phyloP scores from a whole-genome alignment of 352 stramenopile genomes.

The Pythium coloratum region DNA sequence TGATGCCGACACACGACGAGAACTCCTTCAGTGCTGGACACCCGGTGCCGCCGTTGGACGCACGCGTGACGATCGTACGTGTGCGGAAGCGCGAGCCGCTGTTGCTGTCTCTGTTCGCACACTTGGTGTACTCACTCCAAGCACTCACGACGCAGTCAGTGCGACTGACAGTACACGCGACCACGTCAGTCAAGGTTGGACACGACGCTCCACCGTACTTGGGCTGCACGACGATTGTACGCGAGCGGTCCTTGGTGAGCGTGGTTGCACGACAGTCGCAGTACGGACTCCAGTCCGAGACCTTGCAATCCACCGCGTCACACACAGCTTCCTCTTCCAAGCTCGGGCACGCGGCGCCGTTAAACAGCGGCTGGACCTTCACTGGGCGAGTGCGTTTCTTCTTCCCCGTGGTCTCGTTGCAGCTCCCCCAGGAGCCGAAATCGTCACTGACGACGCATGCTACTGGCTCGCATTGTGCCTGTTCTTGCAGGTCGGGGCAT shows the following conservation, averaged over 20 bases:
- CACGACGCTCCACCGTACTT: conserved; percentile 48
- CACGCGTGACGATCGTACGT: conserved; percentile 26
- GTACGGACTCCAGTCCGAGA: conserved; percentile 46
- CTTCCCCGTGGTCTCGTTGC: conserved; percentile 33
- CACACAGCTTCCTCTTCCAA: conserved; percentile 35
- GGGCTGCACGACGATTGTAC: conserved; percentile 32
- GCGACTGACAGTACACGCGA: conserved; percentile 15
- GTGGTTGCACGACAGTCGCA: conserved; percentile 38
- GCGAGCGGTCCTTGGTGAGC: conserved; percentile 49
- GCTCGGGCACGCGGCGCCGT: conserved; percentile 31
- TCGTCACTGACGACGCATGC: conserved; percentile 9
- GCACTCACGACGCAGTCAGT: conserved; percentile 34
- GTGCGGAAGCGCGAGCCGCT: conserved; percentile 23
- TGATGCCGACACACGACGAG: conserved; percentile 27
- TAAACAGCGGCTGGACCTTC: conserved; percentile 32
- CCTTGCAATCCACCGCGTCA: conserved; percentile 50
- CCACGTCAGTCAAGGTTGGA: conserved; percentile 10
- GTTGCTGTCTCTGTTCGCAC: conserved; percentile 15
- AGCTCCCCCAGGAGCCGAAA: conserved; percentile 16
- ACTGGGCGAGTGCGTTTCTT: conserved; percentile 42
- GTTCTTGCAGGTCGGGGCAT: neutral
- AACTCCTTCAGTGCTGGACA: conserved; percentile 26
- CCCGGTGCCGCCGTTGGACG: conserved; percentile 32
- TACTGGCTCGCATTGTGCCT: neutral
- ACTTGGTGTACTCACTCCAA: conserved; percentile 33